phyloP scores from a whole-genome alignment of 148 eudicot species.

The Amaranthus cruentus region DNA sequence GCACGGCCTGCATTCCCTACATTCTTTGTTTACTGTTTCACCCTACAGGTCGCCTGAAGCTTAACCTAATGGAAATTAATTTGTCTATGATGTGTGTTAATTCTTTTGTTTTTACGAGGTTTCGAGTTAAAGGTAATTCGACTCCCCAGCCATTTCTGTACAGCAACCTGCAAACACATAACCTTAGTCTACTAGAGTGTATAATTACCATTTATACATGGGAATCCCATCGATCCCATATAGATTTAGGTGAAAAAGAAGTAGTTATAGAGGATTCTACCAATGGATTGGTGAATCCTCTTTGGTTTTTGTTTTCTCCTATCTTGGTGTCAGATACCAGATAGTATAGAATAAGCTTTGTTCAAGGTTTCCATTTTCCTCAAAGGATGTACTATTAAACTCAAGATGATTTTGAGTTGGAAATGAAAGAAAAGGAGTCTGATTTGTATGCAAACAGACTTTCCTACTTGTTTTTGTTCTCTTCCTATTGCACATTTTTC shows the following conservation, averaged over 20 bases:
- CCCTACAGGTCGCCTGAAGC: constrained; percentile 25
- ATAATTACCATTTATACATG: constrained; percentile 43
- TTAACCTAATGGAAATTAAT: constrained; percentile 27
- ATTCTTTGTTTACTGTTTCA: constrained; percentile 19
- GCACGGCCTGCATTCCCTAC: constrained; percentile 35
- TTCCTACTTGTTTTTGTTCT: neutral
- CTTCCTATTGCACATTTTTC: too few relatives aligned
- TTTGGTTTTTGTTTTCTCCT: constrained; percentile 15
- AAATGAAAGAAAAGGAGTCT: constrained; percentile 27
- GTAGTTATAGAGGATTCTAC: constrained; percentile 40
- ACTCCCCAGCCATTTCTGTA: constrained; percentile 44
- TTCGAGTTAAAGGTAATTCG: constrained; percentile 40
- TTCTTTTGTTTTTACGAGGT: constrained; percentile 42
- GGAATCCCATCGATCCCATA: constrained; percentile 62
- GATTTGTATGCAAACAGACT: constrained; percentile 32
- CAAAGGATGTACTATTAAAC: constrained; percentile 38
- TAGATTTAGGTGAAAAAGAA: constrained; percentile 24
- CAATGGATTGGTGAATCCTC: constrained; percentile 37
- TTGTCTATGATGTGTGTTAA: constrained; percentile 36
- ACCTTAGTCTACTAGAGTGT: constrained; percentile 42
- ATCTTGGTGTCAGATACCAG: constrained; percentile 36
- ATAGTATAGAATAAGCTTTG: constrained; percentile 40
- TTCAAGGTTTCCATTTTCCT: constrained; percentile 10
- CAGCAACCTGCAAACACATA: constrained; percentile 40
- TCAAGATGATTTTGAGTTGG: constrained; percentile 33